Base-by-base conservation (phyloP, 1,139 yeast species). In the Suhomyces guaymorum region DNA sequence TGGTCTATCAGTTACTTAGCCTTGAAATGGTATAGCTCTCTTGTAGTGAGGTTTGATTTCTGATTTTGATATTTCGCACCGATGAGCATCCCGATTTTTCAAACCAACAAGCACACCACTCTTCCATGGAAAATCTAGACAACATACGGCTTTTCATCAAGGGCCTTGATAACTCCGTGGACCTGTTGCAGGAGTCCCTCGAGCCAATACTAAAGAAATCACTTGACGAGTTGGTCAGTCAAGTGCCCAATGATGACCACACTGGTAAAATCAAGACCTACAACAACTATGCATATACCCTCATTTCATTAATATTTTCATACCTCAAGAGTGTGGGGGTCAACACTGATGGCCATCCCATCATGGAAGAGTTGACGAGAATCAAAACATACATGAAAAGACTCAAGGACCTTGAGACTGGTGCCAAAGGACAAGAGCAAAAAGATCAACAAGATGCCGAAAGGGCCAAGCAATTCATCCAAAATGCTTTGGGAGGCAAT, bases 351-450 rank as follows among this genome's bases (percentile, higher is more conserved):
- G 57, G 61, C 3, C 87, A 82, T 43, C 79, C 83, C 0, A 74
- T 88, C 5, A 77, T 80, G 80, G 66, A 68, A 16, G 96, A 89
- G 55, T 66, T 89, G 34, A 70, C 68, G 15, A 68, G 95, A 43
- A 82, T 89, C 26, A 84, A 83, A 55, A 57, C 70, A 11, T 82
- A 82, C 49, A 82, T 87, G 82, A 73, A 70, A 26, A 71, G 81
- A 52, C 72, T 78, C 28, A 77, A 80, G 43, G 65, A 61, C 7
- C 58, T 72, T 2, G 74, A 68, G 35, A 37, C 33, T 26, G 43
- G 44, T n/a, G 37, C 27, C 6, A 27, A 48, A 14, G 36, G 48
- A 11, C 48, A 51, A 10, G 53, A 52, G 11, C 44, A 48, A 11
- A 41, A 48, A 16, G 45, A 51, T 10, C 43, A 50, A 16, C 38